Evolutionary conservation across 345 rosid genomes (phyloP).

Genomic region (Garcia nutans): DNA sequence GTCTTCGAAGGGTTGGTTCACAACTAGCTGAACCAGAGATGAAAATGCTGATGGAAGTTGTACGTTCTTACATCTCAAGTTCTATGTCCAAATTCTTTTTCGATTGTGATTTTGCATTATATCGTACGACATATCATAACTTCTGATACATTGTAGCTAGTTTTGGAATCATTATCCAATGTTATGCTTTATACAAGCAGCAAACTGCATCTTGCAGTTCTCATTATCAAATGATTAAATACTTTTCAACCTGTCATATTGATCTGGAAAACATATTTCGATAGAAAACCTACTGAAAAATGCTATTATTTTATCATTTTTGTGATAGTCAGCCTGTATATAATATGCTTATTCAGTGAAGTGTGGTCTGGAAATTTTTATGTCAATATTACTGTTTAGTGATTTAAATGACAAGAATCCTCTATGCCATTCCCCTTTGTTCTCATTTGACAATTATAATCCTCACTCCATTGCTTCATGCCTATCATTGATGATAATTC

Average conservation of each 20-base stretch:
- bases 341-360: neutral
- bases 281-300: neutral
- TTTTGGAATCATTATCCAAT: neutral
- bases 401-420: neutral
- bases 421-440: neutral
- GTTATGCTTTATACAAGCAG: constrained; percentile 11
- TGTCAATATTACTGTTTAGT: neutral
- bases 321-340: neutral
- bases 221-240: neutral
- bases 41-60: constrained; percentile 98
- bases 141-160: neutral
- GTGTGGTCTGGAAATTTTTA: too few relatives aligned
- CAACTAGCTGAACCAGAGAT: constrained; percentile 92
- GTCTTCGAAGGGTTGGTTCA: constrained; percentile 89
- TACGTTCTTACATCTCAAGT: constrained; percentile 27
- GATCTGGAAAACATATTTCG: constrained; percentile 3
- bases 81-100: neutral
- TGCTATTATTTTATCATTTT: neutral
- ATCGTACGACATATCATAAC: neutral
- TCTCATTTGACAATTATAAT: neutral
- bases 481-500: neutral
- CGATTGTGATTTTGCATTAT: neutral
- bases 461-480: neutral
- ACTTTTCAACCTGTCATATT: neutral
- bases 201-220: neutral